phyloP scores from a whole-genome alignment of 495 filamentous ascomycete genomes.

The Trichoderma reesei region DNA sequence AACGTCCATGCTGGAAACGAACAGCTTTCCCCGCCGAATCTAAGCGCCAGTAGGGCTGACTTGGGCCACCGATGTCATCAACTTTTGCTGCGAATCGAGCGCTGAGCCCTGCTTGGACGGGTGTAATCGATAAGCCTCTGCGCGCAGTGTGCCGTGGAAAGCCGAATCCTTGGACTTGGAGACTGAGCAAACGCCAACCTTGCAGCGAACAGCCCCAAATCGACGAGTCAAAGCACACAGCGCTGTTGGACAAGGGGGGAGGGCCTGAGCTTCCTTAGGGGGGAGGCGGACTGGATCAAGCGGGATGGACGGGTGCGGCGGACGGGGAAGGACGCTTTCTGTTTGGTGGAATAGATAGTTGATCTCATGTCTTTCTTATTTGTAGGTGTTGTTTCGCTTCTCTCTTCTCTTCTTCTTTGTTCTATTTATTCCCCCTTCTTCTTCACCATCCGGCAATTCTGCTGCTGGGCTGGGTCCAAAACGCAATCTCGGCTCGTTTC shows the following conservation, averaged over 20 bases:
- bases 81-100: not conserved
- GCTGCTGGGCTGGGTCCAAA: not conserved
- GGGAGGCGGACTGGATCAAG: too few relatives aligned
- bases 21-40: not conserved
- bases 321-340: not conserved
- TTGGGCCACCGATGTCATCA: conserved; percentile 2
- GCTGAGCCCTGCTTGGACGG: not conserved
- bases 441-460: not conserved
- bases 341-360: not conserved
- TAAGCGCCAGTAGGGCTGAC: conserved; percentile 6
- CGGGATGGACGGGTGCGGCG: too few relatives aligned
- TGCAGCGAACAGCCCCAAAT: not conserved
- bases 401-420: not conserved
- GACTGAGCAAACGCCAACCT: not conserved
- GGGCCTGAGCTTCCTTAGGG: too few relatives aligned
- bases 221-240: not conserved
- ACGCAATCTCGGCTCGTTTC: not conserved
- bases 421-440: not conserved
- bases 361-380: too few relatives aligned
- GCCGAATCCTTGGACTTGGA: not conserved
- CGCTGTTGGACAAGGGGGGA: too few relatives aligned
- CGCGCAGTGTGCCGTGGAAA: not conserved
- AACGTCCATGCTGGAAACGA: not conserved
- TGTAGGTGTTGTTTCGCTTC: not conserved
- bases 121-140: not conserved